Evolutionary conservation across 176 grass and related monocot genomes (phyloP), one percentile per base, ranked within the genome.

Genomic region (Bolboschoenus planiculmis): DNA sequence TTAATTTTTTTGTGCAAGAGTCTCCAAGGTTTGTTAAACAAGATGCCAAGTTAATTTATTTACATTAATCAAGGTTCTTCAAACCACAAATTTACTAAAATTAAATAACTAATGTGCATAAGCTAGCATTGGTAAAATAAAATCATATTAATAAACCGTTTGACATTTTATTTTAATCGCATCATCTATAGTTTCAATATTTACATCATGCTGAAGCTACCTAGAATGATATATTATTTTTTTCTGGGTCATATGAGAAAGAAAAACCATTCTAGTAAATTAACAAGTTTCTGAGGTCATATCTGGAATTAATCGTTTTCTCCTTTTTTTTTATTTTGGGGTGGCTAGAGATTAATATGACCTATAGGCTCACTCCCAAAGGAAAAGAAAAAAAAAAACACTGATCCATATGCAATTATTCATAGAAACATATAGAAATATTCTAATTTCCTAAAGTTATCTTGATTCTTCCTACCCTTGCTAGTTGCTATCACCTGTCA

Each of bases 1-100:
- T 97, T 7, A 48, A 87, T 70, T 85, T 85, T 46, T 29, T 86
- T 75, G 87, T 91, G 46, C 89, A 88, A 23, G 95, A 97, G 83
- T 97, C 95, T 24, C 95, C 95, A 16, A 84, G 92, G 79, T 82
- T 26, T 2, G 79, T 82, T 82, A 82, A 42, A 8, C 5, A 47
- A 42, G 43, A 31, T 50, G 10, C 24, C 71, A 5, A 4, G 7
- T 34, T 64, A 31, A 16, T 15, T 61, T 29, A 30, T 64, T 34
- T 64, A 34, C 1, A 34, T 64, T 64, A 3, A 31, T 64, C 27
- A 64, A 35, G 39, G 4, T 40, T 40, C 39, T 4, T 40, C 39
- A 15, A 63, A 63, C 18, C 0, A 43, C 26, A 40, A 68, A n/a
- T 68, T 16, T 36, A 65, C 62, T 65, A 37, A 5, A 18, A n/a